A percentile compares a stretch with the other conserved stretches of the same genome.
These are phyloP conservation scores for Salvia miltiorrhiza DNA, from an alignment of 257 asterid species.

Conservation along the genomic window DNA sequence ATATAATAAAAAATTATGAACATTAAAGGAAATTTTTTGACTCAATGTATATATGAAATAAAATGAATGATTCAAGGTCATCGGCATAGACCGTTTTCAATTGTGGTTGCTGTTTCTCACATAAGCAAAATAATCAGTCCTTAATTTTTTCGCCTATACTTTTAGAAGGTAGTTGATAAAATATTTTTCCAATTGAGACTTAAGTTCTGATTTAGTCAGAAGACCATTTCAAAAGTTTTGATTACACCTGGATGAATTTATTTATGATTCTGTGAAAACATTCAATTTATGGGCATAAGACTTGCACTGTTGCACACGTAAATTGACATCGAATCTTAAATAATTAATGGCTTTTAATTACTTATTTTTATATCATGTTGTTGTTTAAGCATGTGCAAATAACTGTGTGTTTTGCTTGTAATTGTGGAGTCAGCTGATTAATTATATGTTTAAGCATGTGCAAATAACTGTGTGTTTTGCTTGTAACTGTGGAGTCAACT, in stretches of 20 bases:
- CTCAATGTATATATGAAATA: not conserved
- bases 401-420: not conserved
- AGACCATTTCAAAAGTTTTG: conserved; percentile 12
- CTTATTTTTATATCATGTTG: not conserved
- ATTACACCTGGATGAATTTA: not conserved
- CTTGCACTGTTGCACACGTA: not conserved
- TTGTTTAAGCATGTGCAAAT: conserved; percentile 11
- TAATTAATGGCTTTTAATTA: not conserved
- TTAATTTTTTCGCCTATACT: not conserved
- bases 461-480: not conserved
- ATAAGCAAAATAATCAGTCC: not conserved
- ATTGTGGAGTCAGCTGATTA: not conserved
- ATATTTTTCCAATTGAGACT: not conserved
- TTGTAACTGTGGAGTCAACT: not conserved
- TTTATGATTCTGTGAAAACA: not conserved
- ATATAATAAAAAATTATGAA: not conserved
- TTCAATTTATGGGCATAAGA: not conserved
- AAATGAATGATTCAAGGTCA: not conserved
- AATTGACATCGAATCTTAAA: not conserved
- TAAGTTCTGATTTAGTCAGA: not conserved
- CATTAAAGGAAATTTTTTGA: not conserved
- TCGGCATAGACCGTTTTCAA: not conserved
- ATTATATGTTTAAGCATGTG: not conserved
- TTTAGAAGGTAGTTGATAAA: not conserved
- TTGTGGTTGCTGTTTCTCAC: not conserved